Base-by-base conservation (phyloP, 1,284 basidiomycete genomes). In the Cryptococcus amylolentus region DNA sequence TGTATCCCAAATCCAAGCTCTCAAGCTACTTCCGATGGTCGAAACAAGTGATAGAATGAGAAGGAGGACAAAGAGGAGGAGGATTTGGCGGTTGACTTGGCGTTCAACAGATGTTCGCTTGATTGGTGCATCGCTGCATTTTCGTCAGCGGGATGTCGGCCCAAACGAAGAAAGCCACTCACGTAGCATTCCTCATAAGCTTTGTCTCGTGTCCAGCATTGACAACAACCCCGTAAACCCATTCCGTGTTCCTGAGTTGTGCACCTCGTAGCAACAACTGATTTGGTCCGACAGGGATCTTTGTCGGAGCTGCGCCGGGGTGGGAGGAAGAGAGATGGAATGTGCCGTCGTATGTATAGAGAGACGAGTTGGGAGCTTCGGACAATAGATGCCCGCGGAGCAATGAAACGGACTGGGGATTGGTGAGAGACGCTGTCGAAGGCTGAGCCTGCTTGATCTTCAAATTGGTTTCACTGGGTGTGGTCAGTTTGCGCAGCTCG, bases 121-220 rank as follows among this genome's bases (percentile, higher is more conserved):
- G 79, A 98, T 90, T 2, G 96, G 96, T 5, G 95, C 88, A 41
- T 92, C 89, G 43, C 47, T 55, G 27, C 20, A 42, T 23, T 5
- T 13, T 23, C 37, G 23, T 27, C 39, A 26, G 45, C 14, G 4
- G 16, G 37, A 27, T 23, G 26, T 9, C 6, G 16, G 37, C 27
- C 48, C n/a, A 26, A 49, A 38, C 27, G 35, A 38, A 20, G 26
- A 16, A 8, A 3, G 45, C 5, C 27, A 82, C 88, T 79, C 70
- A 91, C 89, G 95, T 98, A 16, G 83, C 82, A 66, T 84, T 98
- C 56, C 91, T 84, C 92, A 98, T 95, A 45, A 99, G 79, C 78
- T 99, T 98, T 31, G 96, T 98, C 79, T 99, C 94, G 70, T 98
- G 95, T 0, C 96, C 96, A 0, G 92, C 97, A 68, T 95, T 98